Percentiles rank a stretch among this genome's conserved stretches.
phyloP scores from a whole-genome alignment of 192 early-diverging fungal genomes.

The Irineochytrium annulatum region DNA sequence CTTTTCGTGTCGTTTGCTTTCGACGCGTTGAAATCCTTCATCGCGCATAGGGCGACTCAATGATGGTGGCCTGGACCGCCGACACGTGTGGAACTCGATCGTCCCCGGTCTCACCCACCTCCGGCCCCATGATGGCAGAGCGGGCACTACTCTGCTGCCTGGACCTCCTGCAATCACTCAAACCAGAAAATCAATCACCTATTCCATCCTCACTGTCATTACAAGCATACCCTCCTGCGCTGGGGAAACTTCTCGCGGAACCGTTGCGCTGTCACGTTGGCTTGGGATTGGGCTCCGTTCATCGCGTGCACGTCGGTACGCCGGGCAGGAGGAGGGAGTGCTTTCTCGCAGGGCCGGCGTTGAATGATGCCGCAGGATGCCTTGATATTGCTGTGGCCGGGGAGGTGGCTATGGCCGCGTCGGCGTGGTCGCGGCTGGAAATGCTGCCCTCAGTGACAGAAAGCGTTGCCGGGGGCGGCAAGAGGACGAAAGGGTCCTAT shows the following conservation, averaged over 20 bases:
- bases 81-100: constrained; percentile 3
- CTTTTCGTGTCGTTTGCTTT: no score
- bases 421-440: not conserved
- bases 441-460: no score
- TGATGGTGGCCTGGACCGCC: constrained; percentile 1
- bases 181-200: not conserved
- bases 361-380: not conserved
- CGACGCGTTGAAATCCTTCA: not conserved
- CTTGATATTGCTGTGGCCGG: not conserved
- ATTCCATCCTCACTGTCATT: not conserved
- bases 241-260: not conserved
- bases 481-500: not conserved
- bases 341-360: constrained; percentile 1
- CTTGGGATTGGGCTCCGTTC: not conserved
- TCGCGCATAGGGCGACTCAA: constrained; percentile 2
- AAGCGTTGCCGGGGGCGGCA: not conserved
- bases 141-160: not conserved
- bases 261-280: not conserved
- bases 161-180: not conserved
- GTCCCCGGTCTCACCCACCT: not conserved
- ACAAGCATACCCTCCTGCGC: not conserved
- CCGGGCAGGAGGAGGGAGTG: constrained; percentile 2
- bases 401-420: not conserved
- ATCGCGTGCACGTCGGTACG: not conserved
- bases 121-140: not conserved